phyloP scores from a whole-genome alignment of 805 yeast species.

The Wickerhamiella domercqiae region DNA sequence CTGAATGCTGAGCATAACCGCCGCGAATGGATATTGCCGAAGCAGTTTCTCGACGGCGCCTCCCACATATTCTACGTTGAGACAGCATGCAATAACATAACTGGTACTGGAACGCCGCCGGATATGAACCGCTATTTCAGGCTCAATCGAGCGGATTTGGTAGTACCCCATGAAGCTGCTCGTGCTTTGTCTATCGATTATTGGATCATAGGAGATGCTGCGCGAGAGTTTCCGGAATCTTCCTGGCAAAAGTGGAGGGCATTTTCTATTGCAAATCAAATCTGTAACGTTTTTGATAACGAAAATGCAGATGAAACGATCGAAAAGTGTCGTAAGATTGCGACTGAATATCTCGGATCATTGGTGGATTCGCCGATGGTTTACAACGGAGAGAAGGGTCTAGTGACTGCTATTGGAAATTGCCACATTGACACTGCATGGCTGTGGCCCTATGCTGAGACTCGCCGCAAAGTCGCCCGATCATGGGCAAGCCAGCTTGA shows the following conservation, averaged over 20 bases:
- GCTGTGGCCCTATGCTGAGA: slow-evolving; percentile 99
- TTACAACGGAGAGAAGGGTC: slow-evolving; percentile 19
- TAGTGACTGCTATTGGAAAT: slow-evolving; percentile 75
- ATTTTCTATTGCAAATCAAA: slow-evolving; percentile 58
- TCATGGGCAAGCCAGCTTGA: slow-evolving; percentile 91
- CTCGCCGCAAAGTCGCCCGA: slow-evolving; percentile 80
- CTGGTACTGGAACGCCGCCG: slow-evolving; percentile 62
- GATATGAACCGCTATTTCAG: slow-evolving; percentile 58
- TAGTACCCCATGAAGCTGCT: slow-evolving; percentile 69
- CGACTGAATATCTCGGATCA: slow-evolving; percentile 47
- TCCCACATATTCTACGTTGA: slow-evolving; percentile 66
- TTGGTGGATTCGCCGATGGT: slow-evolving; percentile 53
- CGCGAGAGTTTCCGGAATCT: slow-evolving; percentile 63
- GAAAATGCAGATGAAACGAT: slow-evolving; percentile 40
- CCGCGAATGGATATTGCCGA: slow-evolving; percentile 54
- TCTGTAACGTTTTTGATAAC: slow-evolving; percentile 74
- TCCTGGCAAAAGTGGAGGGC: slow-evolving; percentile 78
- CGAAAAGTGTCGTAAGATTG: slow-evolving; percentile 47
- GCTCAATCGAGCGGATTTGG: slow-evolving; percentile 56
- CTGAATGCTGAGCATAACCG: slow-evolving; percentile 69
- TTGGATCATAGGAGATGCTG: slow-evolving; percentile 81
- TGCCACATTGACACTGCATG: slow-evolving; percentile 98
- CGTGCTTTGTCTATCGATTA: slow-evolving; percentile 65
- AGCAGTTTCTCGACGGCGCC: slow-evolving; percentile 29
- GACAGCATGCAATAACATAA: slow-evolving; percentile 89